Percentiles rank a stretch among this genome's conserved stretches.
Conservation (phyloP, 2,329 filamentous ascomycete genomes). For the Arthrobotrys conoides region DNA sequence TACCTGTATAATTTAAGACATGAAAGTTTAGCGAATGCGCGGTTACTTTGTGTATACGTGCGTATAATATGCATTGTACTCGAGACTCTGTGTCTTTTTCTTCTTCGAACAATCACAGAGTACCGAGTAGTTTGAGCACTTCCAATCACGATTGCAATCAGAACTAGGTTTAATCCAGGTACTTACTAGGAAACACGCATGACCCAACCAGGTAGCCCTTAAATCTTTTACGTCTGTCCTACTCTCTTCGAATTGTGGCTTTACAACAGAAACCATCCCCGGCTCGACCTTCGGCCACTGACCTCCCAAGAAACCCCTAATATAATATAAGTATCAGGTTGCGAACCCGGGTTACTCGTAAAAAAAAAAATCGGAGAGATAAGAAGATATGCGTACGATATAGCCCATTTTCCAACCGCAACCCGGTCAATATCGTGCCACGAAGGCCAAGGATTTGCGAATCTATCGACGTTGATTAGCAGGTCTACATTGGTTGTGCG, state of each 20-base stretch:
- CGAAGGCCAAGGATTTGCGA: slow-evolving; percentile 57
- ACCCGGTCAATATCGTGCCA: slow-evolving; percentile 41
- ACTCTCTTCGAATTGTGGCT: slow-evolving; percentile 58
- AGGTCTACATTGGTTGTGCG: not conserved
- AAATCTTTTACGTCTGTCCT: slow-evolving; percentile 69
- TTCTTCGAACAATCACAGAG: not conserved
- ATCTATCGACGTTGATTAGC: slow-evolving; percentile 48
- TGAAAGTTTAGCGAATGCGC: slow-evolving; percentile 53
- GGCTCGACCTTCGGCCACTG: slow-evolving; percentile 42
- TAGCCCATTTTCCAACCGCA: slow-evolving; percentile 38
- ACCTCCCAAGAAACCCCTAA: slow-evolving; percentile 34
- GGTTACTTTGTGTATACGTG: slow-evolving; percentile 12
- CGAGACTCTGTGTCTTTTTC: slow-evolving; percentile 3
- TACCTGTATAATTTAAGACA: slow-evolving; percentile 56
- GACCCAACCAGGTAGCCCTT: slow-evolving; percentile 92
- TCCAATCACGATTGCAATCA: slow-evolving; percentile 68
- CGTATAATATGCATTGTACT: slow-evolving; percentile 2
- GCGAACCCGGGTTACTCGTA: slow-evolving; percentile 5
- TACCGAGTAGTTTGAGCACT: slow-evolving; percentile 63
- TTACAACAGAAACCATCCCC: slow-evolving; percentile 40
- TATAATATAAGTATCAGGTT: slow-evolving; percentile 39
- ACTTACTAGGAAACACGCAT: slow-evolving; percentile 79
- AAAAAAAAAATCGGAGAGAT: not conserved
- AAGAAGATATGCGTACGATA: slow-evolving; percentile 30
- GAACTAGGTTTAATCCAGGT: slow-evolving; percentile 14